Conservation (phyloP, 2,329 filamentous ascomycete genomes). For the Pyrenophora tritici-repentis region DNA sequence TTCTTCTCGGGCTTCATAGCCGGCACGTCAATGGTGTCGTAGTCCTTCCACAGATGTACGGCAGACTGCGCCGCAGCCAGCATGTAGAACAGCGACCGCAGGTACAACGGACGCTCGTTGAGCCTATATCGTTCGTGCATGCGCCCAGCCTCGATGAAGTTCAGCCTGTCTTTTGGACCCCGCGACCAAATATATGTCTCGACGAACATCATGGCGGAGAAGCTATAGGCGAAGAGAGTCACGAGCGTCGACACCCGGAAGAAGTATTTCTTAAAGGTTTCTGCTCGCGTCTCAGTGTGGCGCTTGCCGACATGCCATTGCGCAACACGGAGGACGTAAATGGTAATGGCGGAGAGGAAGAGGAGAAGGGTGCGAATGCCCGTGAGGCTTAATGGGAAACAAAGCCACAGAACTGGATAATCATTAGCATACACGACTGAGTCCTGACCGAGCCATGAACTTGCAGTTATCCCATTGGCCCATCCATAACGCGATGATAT, state of each 20-base stretch:
- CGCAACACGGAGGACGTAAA: constrained; percentile 85
- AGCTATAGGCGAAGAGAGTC: constrained; percentile 74
- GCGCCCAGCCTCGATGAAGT: constrained; percentile 72
- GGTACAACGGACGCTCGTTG: constrained; percentile 85
- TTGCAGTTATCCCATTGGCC: constrained; percentile 68
- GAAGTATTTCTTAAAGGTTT: constrained; percentile 65
- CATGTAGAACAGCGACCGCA: constrained; percentile 71
- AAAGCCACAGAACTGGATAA: constrained; percentile 75
- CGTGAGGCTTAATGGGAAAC: constrained; percentile 79
- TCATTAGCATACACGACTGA: constrained; percentile 17
- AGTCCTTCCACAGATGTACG: constrained; percentile 72
- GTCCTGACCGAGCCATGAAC: constrained; percentile 44
- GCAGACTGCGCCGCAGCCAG: constrained; percentile 72
- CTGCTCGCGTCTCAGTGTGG: constrained; percentile 70
- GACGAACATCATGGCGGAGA: constrained; percentile 79
- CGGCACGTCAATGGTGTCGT: constrained; percentile 67
- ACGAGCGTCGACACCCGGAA: constrained; percentile 66
- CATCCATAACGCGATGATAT: constrained; percentile 71
- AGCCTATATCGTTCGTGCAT: constrained; percentile 71
- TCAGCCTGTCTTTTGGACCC: constrained; percentile 64
- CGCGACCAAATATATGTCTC: constrained; percentile 79
- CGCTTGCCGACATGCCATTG: constrained; percentile 69
- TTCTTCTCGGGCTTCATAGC: constrained; percentile 33
- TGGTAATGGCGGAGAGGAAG: constrained; percentile 73
- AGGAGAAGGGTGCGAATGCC: constrained; percentile 76